Conservation (phyloP, 768 basidiomycete genomes). For the Mycena chlorophos region DNA sequence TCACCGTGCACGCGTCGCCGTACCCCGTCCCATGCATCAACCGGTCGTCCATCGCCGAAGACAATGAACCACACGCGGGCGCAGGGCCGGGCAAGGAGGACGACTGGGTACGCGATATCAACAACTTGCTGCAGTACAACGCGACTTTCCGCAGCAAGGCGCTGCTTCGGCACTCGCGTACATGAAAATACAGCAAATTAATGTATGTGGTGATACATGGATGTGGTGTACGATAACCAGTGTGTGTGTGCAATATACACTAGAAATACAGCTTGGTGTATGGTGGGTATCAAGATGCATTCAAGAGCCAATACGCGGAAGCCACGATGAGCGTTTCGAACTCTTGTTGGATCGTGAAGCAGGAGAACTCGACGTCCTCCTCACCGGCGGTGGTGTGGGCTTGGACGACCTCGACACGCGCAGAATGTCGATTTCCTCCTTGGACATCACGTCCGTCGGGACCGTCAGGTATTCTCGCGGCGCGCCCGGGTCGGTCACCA, state of each 20-base stretch:
- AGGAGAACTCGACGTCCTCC: conserved; percentile 25
- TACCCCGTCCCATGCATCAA: conserved; percentile 94
- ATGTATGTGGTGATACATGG: background rate
- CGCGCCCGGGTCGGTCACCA: conserved; percentile 33
- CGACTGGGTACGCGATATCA: conserved; percentile 97
- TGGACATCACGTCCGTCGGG: conserved; percentile 25
- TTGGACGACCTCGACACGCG: conserved; percentile 28
- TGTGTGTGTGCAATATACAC: too few species aligned
- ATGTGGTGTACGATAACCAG: background rate
- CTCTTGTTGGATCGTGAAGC: conserved; percentile 18
- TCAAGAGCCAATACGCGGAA: conserved; percentile 12
- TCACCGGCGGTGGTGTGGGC: conserved; percentile 24
- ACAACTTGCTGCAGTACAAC: conserved; percentile 91
- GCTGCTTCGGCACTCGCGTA: conserved; percentile 70
- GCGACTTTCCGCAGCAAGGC: conserved; percentile 91
- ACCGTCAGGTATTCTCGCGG: conserved; percentile 49
- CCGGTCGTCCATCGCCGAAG: conserved; percentile 71
- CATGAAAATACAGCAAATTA: conserved; percentile 33
- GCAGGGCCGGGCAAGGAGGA: conserved; percentile 81
- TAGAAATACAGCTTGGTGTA: background rate
- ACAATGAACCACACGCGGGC: conserved; percentile 53
- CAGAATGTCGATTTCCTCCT: conserved; percentile 21
- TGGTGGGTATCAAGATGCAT: background rate
- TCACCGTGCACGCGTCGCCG: conserved; percentile 80
- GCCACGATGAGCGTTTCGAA: conserved; percentile 23